A percentile compares a stretch with the other conserved stretches of the same genome.
Evolutionary conservation across 805 yeast species (phyloP).

Genomic region (Metschnikowia continentalis): DNA sequence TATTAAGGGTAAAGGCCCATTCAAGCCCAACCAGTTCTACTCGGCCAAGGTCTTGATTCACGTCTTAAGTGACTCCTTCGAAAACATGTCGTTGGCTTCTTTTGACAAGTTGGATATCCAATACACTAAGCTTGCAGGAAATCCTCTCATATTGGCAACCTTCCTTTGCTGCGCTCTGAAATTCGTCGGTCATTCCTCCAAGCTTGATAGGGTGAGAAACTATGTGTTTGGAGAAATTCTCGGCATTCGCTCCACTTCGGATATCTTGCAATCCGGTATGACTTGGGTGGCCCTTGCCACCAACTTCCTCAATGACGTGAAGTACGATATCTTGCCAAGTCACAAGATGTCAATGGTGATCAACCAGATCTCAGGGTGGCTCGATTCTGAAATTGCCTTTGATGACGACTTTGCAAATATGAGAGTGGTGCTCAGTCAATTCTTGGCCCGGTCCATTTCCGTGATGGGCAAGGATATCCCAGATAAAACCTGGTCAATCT

Average conservation of each 20-base stretch:
- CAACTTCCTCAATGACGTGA: slow-evolving; percentile 35
- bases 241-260: slow-evolving; percentile 43
- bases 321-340: slow-evolving; percentile 48
- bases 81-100: slow-evolving; percentile 16
- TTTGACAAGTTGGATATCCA: slow-evolving; percentile 29
- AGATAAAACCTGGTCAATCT: slow-evolving; percentile 35
- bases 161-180: slow-evolving; percentile 31
- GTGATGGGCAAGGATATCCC: slow-evolving; percentile 16
- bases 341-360: slow-evolving; percentile 65
- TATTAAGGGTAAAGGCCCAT: slow-evolving; percentile 14
- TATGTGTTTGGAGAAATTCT: slow-evolving; percentile 61
- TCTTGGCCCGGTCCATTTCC: slow-evolving; percentile 30
- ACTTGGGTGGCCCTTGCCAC: slow-evolving; percentile 46
- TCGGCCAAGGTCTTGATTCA: slow-evolving; percentile 23
- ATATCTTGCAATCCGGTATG: slow-evolving; percentile 42
- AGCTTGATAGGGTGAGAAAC: slow-evolving; percentile 53
- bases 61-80: slow-evolving; percentile 27
- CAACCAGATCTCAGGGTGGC: slow-evolving; percentile 50
- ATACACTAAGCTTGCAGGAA: slow-evolving; percentile 27
- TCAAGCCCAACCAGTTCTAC: slow-evolving; percentile 11
- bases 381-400: slow-evolving; percentile 58
- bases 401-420: slow-evolving; percentile 49
- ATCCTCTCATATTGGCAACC: slow-evolving; percentile 29
- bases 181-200: slow-evolving; percentile 31
- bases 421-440: slow-evolving; percentile 48